Percentiles rank a stretch among this genome's conserved stretches.
Evolutionary conservation across 1,284 basidiomycete species (phyloP).

Genomic region (Cystobasidium sp.): DNA sequence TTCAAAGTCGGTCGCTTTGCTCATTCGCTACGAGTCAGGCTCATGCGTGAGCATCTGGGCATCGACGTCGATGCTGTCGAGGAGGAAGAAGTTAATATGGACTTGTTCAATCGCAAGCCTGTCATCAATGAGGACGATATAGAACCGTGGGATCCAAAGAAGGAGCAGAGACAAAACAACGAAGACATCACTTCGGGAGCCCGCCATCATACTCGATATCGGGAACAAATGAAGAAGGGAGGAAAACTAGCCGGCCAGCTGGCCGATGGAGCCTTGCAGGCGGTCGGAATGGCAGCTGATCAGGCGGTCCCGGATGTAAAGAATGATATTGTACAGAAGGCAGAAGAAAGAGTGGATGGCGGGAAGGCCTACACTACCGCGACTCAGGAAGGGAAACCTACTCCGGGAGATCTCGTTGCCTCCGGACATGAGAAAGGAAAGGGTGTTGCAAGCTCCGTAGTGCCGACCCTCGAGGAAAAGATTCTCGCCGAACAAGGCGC

Average conservation of each 20-base stretch:
- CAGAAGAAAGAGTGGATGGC: conserved; percentile 15
- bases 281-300: conserved; percentile 33
- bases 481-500: conserved; percentile 60
- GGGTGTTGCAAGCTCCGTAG: conserved; percentile 68
- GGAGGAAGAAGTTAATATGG: conserved; percentile 64
- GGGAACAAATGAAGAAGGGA: conserved; percentile 30
- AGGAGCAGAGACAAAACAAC: conserved; percentile 66
- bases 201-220: conserved; percentile 4
- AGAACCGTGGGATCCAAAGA: conserved; percentile 75
- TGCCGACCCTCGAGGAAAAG: conserved; percentile 76
- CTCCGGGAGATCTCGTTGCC: conserved; percentile 23
- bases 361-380: neutral
- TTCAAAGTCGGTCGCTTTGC: conserved; percentile 97
- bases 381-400: conserved; percentile 37
- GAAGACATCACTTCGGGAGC: conserved; percentile 58
- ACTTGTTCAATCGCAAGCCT: conserved; percentile 60
- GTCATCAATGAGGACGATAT: conserved; percentile 56
- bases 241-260: conserved; percentile 25
- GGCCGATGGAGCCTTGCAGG: conserved; percentile 29
- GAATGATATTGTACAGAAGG: neutral
- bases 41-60: conserved; percentile 97
- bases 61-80: conserved; percentile 90
- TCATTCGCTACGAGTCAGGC: conserved; percentile 85
- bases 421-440: conserved; percentile 34
- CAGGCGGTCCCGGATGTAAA: conserved; percentile 29